A percentile compares a stretch with the other conserved stretches of the same genome.
Evolutionary conservation across 202 grass and related monocot genomes (phyloP).

Genomic region (Eragrostis tef): DNA sequence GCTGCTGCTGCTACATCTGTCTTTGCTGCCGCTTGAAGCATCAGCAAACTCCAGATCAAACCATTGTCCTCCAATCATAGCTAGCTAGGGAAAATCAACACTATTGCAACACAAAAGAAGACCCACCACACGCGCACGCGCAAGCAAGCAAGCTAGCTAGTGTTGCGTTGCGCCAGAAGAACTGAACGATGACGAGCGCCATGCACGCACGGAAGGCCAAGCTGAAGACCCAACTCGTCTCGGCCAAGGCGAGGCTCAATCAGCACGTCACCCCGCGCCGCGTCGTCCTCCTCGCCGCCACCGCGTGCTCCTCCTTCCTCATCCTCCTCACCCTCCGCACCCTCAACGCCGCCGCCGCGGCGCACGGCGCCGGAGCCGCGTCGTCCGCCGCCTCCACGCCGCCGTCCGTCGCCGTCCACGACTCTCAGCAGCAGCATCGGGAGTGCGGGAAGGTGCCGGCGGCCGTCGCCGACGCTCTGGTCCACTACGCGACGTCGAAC

Average conservation of each 20-base stretch:
- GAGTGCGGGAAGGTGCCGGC: conserved; percentile 51
- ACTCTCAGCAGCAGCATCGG: neutral
- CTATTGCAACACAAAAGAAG: neutral
- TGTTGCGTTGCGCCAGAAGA: neutral
- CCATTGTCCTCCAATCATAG: neutral
- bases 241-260: conserved; percentile 68
- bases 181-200: conserved; percentile 49
- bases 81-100: conserved; percentile 21
- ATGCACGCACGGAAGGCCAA: conserved; percentile 54
- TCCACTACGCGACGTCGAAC: conserved; percentile 68
- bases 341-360: conserved; percentile 18
- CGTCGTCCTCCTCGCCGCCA: conserved; percentile 46
- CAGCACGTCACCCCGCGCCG: conserved; percentile 63
- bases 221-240: conserved; percentile 60
- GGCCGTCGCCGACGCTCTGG: conserved; percentile 47
- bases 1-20: conserved; percentile 3
- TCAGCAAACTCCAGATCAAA: conserved; percentile 21
- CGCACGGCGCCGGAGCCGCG: no score
- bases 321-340: conserved; percentile 59
- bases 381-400: neutral
- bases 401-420: neutral
- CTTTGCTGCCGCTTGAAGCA: conserved; percentile 66
- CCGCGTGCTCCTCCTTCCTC: conserved; percentile 47
- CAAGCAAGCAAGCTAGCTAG: neutral
- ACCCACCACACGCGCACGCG: neutral